A percentile compares a stretch with the other conserved stretches of the same genome.
These are phyloP conservation scores for Flueggea neowawraea DNA, from an alignment of 441 rosid genomes.

Conservation along the genomic window DNA sequence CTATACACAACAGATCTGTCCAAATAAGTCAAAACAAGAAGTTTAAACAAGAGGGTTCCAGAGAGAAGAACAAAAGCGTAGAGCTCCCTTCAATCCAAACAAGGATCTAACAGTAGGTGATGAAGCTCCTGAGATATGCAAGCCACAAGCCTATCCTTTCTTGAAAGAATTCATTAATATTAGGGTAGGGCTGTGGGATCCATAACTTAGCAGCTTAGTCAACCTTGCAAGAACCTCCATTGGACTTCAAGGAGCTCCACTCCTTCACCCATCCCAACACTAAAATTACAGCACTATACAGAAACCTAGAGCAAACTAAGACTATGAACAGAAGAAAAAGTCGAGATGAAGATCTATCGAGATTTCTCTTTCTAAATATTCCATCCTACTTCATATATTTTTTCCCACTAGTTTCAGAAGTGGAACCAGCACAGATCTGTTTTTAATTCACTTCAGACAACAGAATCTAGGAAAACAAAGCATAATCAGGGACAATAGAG, in stretches of 20 bases:
- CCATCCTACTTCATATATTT: neutral
- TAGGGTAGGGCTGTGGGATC: constrained; percentile 49
- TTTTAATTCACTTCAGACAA: no score
- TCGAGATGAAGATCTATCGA: no score
- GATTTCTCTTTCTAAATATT: no score
- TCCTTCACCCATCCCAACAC: constrained; percentile 2
- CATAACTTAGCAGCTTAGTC: constrained; percentile 58
- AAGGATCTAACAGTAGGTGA: constrained; percentile 34
- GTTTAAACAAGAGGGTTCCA: neutral
- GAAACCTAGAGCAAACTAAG: no score
- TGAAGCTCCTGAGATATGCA: constrained; percentile 70
- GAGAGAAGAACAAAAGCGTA: constrained; percentile 15
- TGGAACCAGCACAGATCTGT: neutral
- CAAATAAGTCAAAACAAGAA: neutral
- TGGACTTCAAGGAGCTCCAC: constrained; percentile 71
- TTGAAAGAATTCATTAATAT: no score
- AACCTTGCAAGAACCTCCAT: constrained; percentile 45
- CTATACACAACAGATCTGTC: neutral
- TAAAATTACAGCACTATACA: no score
- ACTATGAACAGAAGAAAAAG: no score
- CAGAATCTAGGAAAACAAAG: no score
- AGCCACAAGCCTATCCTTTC: constrained; percentile 45
- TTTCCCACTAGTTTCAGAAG: neutral
- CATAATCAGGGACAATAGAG: no score
- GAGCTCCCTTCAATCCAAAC: constrained; percentile 94